Conservation (phyloP, 2,329 filamentous ascomycete genomes). For the Scleromitrula shiraiana region DNA sequence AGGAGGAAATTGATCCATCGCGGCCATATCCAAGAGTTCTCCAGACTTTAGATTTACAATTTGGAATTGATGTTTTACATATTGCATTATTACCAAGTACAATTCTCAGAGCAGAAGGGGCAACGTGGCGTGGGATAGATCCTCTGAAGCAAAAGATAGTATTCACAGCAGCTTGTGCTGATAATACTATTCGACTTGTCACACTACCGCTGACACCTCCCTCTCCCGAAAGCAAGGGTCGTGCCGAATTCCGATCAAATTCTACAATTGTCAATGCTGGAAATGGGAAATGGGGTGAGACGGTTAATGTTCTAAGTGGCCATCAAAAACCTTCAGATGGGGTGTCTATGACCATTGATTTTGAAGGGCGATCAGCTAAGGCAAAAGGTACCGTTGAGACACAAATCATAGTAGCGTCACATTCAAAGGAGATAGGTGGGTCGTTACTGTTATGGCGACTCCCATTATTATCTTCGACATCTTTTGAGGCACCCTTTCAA, state of each 20-base stretch:
- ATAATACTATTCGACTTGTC: conserved; percentile 48
- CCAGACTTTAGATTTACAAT: conserved; percentile 53
- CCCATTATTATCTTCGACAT: conserved; percentile 32
- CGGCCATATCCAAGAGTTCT: conserved; percentile 44
- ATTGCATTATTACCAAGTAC: conserved; percentile 48
- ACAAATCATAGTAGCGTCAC: conserved; percentile 50
- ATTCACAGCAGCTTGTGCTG: conserved; percentile 52
- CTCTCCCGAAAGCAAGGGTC: conserved; percentile 49
- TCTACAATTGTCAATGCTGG: conserved; percentile 48
- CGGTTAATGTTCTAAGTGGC: conserved; percentile 44
- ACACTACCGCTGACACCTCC: conserved; percentile 54
- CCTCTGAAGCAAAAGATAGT: conserved; percentile 50
- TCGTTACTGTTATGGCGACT: conserved; percentile 52
- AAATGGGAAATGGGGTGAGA: conserved; percentile 56
- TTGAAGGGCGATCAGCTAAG: conserved; percentile 31
- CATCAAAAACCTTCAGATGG: conserved; percentile 46
- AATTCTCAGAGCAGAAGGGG: conserved; percentile 41
- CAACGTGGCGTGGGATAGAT: conserved; percentile 36
- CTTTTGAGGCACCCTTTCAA: conserved; percentile 45
- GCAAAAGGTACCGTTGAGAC: conserved; percentile 25
- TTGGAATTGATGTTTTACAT: conserved; percentile 48
- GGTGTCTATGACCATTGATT: conserved; percentile 43
- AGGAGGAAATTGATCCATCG: conserved; percentile 31
- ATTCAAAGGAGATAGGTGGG: conserved; percentile 52
- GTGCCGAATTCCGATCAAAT: conserved; percentile 42